Evolutionary conservation across 1,284 basidiomycete species (phyloP).

Genomic region (Ceratorhiza oryzae-sativae): DNA sequence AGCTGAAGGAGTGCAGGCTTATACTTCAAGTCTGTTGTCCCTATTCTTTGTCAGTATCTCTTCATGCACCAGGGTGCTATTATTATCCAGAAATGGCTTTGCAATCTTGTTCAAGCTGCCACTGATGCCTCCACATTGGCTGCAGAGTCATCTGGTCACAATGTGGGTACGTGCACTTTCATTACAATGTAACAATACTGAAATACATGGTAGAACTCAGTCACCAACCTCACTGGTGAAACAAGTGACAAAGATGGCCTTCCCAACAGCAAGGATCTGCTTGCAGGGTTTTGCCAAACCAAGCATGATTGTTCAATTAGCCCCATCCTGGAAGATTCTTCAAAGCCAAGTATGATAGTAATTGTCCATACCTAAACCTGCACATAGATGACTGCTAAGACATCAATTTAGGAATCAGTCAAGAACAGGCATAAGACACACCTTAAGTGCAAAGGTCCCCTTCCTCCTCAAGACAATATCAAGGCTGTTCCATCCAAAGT

Average conservation of each 20-base stretch:
- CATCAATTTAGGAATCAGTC: neutral
- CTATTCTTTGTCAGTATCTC: neutral
- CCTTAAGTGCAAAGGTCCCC: neutral
- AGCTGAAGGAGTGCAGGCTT: neutral
- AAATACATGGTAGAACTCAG: neutral
- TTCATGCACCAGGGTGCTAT: neutral
- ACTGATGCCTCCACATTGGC: neutral
- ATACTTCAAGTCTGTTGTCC: neutral
- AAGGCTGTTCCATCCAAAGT: neutral
- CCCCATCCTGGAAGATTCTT: neutral
- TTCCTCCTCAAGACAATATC: conserved; percentile 5
- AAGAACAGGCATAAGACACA: neutral
- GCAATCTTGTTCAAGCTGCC: conserved; percentile 5
- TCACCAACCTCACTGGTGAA: neutral
- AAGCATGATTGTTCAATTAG: neutral
- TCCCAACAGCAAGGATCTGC: neutral
- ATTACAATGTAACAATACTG: neutral
- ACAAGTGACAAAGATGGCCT: neutral
- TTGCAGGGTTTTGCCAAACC: neutral
- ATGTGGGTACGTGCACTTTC: neutral
- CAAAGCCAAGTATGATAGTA: neutral
- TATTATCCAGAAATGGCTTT: conserved; percentile 7
- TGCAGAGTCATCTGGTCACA: neutral
- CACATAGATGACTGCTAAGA: neutral
- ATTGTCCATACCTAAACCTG: neutral